Conservation (phyloP, 2,329 filamentous ascomycete species). For the Bipolaris gigantea region DNA sequence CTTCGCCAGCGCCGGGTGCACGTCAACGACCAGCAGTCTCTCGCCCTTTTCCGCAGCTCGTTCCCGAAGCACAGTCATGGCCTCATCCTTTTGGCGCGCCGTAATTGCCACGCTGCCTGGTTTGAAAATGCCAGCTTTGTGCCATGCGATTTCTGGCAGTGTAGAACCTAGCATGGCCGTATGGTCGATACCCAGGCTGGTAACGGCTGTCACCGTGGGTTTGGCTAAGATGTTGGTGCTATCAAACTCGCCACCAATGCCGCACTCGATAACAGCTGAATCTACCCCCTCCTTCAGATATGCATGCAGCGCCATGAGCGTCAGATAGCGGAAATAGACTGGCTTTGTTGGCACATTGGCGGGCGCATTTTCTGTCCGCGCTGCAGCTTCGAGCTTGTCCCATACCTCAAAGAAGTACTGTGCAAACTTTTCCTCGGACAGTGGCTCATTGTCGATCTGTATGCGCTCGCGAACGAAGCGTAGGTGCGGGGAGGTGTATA, state of each 20-base stretch:
- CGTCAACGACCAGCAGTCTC: slow-evolving; percentile 52
- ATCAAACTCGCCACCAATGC: slow-evolving; percentile 92
- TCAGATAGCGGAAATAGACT: slow-evolving; percentile 90
- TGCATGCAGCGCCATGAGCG: slow-evolving; percentile 81
- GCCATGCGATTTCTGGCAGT: slow-evolving; percentile 83
- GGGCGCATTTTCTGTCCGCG: slow-evolving; percentile 52
- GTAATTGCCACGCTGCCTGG: slow-evolving; percentile 64
- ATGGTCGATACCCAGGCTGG: slow-evolving; percentile 84
- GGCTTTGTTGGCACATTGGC: slow-evolving; percentile 69
- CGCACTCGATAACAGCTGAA: slow-evolving; percentile 84
- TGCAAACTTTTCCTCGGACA: slow-evolving; percentile 70
- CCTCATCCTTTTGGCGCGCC: slow-evolving; percentile 58
- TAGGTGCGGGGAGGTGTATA: slow-evolving; percentile 85
- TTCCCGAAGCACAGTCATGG: slow-evolving; percentile 59
- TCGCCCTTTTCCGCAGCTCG: slow-evolving; percentile 56
- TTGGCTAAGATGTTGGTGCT: slow-evolving; percentile 81
- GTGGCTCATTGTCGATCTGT: slow-evolving; percentile 71
- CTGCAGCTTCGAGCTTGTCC: slow-evolving; percentile 65
- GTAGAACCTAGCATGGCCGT: slow-evolving; percentile 77
- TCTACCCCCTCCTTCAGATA: slow-evolving; percentile 77
- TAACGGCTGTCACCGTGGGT: slow-evolving; percentile 72
- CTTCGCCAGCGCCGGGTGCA: slow-evolving; percentile 52
- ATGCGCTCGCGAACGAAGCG: slow-evolving; percentile 84
- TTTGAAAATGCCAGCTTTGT: slow-evolving; percentile 89
- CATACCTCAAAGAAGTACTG: slow-evolving; percentile 83